Percentiles rank a stretch among this genome's conserved stretches.
Conservation (phyloP, 2,329 filamentous ascomycete species). For the Monilinia polystroma region DNA sequence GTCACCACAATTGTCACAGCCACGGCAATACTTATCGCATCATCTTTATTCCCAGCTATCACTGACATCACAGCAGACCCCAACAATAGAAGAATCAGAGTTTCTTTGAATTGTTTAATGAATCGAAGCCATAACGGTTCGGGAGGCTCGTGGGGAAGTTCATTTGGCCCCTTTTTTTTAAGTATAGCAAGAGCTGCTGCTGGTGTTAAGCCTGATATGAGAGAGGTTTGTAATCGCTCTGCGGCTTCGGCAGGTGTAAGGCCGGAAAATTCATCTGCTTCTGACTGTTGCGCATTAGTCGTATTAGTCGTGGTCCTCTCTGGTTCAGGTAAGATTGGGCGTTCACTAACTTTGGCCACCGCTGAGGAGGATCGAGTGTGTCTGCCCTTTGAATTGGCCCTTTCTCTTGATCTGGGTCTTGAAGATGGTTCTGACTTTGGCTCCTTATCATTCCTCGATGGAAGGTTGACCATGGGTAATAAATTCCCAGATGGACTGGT, state of each 20-base stretch:
- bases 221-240: constrained; percentile 74
- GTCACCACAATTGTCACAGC: constrained; percentile 96
- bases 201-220: constrained; percentile 76
- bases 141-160: constrained; percentile 88
- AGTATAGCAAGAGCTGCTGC: constrained; percentile 78
- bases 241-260: constrained; percentile 79
- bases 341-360: constrained; percentile 37
- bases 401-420: constrained; percentile 32
- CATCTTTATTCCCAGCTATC: constrained; percentile 88
- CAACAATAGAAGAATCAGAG: constrained; percentile 87
- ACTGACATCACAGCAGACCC: constrained; percentile 86
- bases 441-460: constrained; percentile 29
- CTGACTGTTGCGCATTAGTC: constrained; percentile 33
- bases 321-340: constrained; percentile 24
- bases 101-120: constrained; percentile 94
- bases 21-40: constrained; percentile 91
- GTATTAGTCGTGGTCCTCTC: constrained; percentile 20
- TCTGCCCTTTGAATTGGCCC: constrained; percentile 33
- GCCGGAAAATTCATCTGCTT: constrained; percentile 60
- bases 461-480: constrained; percentile 38
- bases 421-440: constrained; percentile 33
- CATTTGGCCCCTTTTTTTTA: constrained; percentile 86
- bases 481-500: constrained; percentile 34
- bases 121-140: constrained; percentile 96
- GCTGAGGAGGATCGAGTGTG: constrained; percentile 39